These are phyloP conservation scores for Entophlyctis luteolus DNA, from an alignment of 192 early-diverging fungal genomes.

Conservation along the genomic window DNA sequence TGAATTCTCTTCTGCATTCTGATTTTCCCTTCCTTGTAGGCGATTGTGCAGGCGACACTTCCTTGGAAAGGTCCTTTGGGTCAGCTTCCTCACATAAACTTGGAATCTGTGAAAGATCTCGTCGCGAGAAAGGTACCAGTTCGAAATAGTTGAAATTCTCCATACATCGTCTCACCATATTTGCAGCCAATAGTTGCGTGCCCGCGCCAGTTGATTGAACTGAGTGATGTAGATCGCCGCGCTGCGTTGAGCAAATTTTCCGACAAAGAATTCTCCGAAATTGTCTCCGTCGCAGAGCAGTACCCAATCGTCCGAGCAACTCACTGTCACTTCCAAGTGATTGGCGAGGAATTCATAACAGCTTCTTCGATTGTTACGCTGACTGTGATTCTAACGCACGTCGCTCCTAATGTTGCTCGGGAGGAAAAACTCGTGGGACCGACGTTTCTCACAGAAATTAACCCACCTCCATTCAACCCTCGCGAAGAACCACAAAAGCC, in stretches of 20 bases:
- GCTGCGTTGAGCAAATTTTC: constrained; percentile 45
- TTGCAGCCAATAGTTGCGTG: constrained; percentile 34
- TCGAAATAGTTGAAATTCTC: too few relatives aligned
- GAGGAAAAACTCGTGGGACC: constrained; percentile 23
- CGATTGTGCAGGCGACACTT: constrained; percentile 80
- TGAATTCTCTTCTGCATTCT: too few relatives aligned
- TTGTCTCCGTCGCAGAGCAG: constrained; percentile 68
- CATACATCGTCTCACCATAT: too few relatives aligned
- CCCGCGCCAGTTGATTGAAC: constrained; percentile 64
- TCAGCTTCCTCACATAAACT: constrained; percentile 78
- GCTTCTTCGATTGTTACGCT: constrained; percentile 48
- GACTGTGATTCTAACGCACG: constrained; percentile 34
- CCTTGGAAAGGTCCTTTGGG: constrained; percentile 72
- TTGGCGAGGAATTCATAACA: constrained; percentile 49
- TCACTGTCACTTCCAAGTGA: constrained; percentile 67
- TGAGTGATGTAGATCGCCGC: constrained; percentile 63
- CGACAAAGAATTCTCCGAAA: constrained; percentile 64
- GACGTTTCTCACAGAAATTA: background rate
- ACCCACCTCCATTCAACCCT: background rate
- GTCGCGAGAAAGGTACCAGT: constrained; percentile 54
- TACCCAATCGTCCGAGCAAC: constrained; percentile 75
- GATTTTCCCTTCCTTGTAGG: too few relatives aligned
- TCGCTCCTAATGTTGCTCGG: constrained; percentile 19
- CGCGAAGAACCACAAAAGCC: constrained; percentile 27
- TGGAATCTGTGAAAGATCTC: constrained; percentile 63